Evolutionary conservation across 257 asterid species (phyloP).

Genomic region (Capsicum chinense): DNA sequence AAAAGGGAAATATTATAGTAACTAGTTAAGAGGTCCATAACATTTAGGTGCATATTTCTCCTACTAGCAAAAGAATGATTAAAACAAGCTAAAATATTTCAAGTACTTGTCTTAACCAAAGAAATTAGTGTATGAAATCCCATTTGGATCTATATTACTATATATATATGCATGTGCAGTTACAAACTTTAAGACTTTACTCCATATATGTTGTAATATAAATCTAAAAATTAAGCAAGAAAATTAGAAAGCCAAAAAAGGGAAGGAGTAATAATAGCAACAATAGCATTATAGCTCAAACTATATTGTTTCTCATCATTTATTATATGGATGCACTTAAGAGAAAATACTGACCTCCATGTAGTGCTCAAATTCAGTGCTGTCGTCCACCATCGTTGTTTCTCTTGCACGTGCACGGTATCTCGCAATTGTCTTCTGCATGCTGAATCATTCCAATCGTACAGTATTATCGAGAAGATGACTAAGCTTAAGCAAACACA

Average conservation of each 20-base stretch:
- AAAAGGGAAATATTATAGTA: too few species aligned
- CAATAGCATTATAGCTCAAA: not conserved
- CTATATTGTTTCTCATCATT: not conserved
- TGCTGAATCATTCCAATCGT: constrained; percentile 43
- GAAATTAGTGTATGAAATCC: too few species aligned
- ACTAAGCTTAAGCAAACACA: not conserved
- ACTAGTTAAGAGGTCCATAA: too few species aligned
- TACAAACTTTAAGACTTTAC: too few species aligned
- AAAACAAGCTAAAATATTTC: too few species aligned
- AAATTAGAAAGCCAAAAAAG: not conserved
- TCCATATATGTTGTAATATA: too few species aligned
- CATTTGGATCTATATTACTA: too few species aligned
- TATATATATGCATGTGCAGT: too few species aligned
- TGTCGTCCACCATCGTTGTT: constrained; percentile 31
- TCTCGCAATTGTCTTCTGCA: constrained; percentile 53
- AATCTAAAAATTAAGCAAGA: not conserved
- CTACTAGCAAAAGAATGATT: too few species aligned
- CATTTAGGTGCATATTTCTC: too few species aligned
- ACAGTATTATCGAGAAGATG: not conserved
- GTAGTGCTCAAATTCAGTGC: constrained; percentile 40
- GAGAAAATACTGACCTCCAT: constrained; percentile 47
- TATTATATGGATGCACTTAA: not conserved
- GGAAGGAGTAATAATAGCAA: not conserved
- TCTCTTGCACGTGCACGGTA: constrained; percentile 50
- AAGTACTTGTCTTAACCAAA: too few species aligned